Percentiles rank a stretch among this genome's conserved stretches.
These are phyloP conservation scores for Echium plantagineum DNA, from an alignment of 257 asterid species.

Conservation along the genomic window DNA sequence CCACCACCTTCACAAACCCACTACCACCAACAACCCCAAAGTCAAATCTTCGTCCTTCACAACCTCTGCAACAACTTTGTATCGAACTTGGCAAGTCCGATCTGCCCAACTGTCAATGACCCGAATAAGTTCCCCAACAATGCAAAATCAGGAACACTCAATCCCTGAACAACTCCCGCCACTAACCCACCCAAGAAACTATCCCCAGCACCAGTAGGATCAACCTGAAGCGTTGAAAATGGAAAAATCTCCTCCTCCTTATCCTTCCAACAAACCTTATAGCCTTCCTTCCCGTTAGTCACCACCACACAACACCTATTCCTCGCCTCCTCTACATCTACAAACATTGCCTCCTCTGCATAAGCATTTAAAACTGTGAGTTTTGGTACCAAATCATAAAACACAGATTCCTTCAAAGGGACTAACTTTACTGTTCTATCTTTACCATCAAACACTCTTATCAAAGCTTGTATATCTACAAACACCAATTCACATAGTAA, in stretches of 20 bases:
- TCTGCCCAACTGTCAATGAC: slow-evolving; percentile 65
- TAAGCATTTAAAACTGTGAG: slow-evolving; percentile 77
- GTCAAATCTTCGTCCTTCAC: no score
- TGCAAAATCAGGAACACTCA: slow-evolving; percentile 76
- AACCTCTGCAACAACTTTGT: no score
- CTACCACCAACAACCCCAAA: no score
- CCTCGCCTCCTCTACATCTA: slow-evolving; percentile 58
- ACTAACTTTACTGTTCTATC: slow-evolving; percentile 62
- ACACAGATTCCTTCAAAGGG: slow-evolving; percentile 49
- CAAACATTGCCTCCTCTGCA: slow-evolving; percentile 65
- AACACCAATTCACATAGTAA: slow-evolving; percentile 65
- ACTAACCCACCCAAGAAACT: slow-evolving; percentile 90
- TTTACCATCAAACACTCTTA: slow-evolving; percentile 52
- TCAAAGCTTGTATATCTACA: slow-evolving; percentile 78
- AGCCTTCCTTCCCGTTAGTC: slow-evolving; percentile 86
- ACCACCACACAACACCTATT: slow-evolving; percentile 72
- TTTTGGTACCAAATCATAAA: slow-evolving; percentile 37
- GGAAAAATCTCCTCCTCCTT: slow-evolving; percentile 60
- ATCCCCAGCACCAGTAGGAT: slow-evolving; percentile 98
- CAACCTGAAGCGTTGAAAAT: slow-evolving; percentile 67
- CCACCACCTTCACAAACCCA: no score
- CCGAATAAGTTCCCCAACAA: slow-evolving; percentile 87
- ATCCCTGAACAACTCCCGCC: slow-evolving; percentile 60
- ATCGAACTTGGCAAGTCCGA: slow-evolving; percentile 76
- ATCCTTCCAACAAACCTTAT: slow-evolving; percentile 43